Base-by-base conservation (phyloP, 768 basidiomycete genomes). In the Tremella mesenterica region DNA sequence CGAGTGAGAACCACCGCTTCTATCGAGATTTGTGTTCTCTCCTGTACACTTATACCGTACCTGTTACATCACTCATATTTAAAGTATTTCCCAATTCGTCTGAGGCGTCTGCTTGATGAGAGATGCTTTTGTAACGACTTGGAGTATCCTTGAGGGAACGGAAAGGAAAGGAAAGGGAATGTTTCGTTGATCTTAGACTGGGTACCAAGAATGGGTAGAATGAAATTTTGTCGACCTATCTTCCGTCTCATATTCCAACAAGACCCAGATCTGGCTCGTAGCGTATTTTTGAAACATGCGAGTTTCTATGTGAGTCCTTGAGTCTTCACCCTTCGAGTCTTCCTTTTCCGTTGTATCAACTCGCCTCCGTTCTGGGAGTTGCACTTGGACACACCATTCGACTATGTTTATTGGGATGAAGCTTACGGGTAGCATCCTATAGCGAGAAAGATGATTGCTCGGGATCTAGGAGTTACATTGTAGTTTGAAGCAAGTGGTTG, bases 211-310 rank as follows among this genome's bases (percentile, higher is more conserved):
- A 69, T 69, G 51, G 73, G 73, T 1, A 51, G 73, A 25, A 74
- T 74, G 72, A 73, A 74, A 60, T 71, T 68, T 60, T 69, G 69
- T 54, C 52, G 70, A 53, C 71, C 74, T 16, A 63, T 69, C 46
- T 75, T 68, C 58, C 54, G 69, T 25, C 56, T 71, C 6, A 27
- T 76, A 44, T 54, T 56, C 59, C 54, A 65, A 39, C 71, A 74
- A 43, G 64, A 63, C 9, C 64, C 70, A 0, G 69, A 69, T 31
- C 48, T 75, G 20, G 75, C 75, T n/a, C 60, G 56, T 36, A 64
- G 68, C 63, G 75, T 73, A 0, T 76, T 75, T 67, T 26, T 61
- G 31, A 62, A 65, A 29, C 65, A 74, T 50, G 63, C 58, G 9
- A 44, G 48, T 4, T 73, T 76, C 65, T 73, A 73, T 52, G 67